Base-by-base conservation (phyloP, 2,329 filamentous ascomycete species). In the Dactylellina parvicollis region DNA sequence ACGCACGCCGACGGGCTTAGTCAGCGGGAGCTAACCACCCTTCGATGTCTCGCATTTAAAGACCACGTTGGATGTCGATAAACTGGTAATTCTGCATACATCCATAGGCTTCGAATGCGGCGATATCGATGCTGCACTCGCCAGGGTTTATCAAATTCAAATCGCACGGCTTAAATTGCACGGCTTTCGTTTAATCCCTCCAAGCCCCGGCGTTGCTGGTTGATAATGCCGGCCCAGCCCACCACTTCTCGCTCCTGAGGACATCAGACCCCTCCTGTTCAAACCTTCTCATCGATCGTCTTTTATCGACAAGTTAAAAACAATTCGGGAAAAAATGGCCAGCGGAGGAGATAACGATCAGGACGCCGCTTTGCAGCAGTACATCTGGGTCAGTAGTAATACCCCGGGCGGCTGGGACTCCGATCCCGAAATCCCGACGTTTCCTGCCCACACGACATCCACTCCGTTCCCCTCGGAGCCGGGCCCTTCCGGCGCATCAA, bases 301-400 rank as follows among this genome's bases (percentile, higher is more conserved):
- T 30, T 30, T 3, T 14, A 10, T 20, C 8, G 22, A 30, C 12
- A 20, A 28, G 3, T 20, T 20, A 57, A 32, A 26, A 14, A 22
- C 28, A 24, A 46, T 20, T 42, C 46, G 34, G 18, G 32, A 50
- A 32, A 34, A 36, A 14, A 40, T 4, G 34, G 12, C 32, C 65
- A 65, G 67, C 32, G 59, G 12, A 28, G 26, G 24, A 38, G 47
- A 61, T 3, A 22, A 42, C 24, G 60, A 61, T 12, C 69, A 64
- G 18, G 67, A 72, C 32, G 65, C 65, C 32, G 65, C 55, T n/a
- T 20, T 70, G 28, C 55, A 70, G 55, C 65, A 71, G 46, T 73
- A 73, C 38, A 73, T 73, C 46, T 73, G 69, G 69, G 69, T 73
- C 60, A 73, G 47, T 36, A 55, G 34, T 12, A 73, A 73, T 46